Conservation (phyloP, 2,329 filamentous ascomycete genomes). For the Zarea fungicola region DNA sequence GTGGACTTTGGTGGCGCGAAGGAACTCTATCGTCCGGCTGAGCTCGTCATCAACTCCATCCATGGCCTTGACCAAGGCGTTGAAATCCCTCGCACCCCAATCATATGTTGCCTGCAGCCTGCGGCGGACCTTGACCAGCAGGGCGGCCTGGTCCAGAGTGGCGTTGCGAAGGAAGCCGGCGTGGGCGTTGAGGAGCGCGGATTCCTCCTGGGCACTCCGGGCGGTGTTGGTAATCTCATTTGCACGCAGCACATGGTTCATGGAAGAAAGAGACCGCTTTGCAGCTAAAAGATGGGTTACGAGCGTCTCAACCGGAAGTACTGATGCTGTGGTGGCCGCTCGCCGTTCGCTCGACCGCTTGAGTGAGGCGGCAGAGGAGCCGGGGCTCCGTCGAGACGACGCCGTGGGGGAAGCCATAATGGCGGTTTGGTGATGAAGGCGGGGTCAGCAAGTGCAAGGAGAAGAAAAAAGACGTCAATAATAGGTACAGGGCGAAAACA, state of each 20-base stretch:
- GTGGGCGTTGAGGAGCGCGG: slow-evolving; percentile 65
- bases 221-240: slow-evolving; percentile 79
- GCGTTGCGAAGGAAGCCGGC: slow-evolving; percentile 62
- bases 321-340: slow-evolving; percentile 13
- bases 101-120: slow-evolving; percentile 53
- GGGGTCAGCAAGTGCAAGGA: too few relatives aligned
- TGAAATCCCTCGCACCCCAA: slow-evolving; percentile 54
- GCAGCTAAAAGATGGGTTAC: slow-evolving; percentile 80
- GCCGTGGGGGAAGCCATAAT: slow-evolving; percentile 32
- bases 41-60: slow-evolving; percentile 63
- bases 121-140: slow-evolving; percentile 47
- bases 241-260: slow-evolving; percentile 75
- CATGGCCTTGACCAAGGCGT: slow-evolving; percentile 56
- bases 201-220: slow-evolving; percentile 70
- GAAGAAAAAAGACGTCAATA: too few relatives aligned
- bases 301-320: slow-evolving; percentile 62
- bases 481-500: not conserved
- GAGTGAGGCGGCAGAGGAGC: slow-evolving; percentile 30
- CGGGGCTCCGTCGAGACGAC: slow-evolving; percentile 32
- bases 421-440: too few relatives aligned
- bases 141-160: slow-evolving; percentile 50
- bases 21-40: slow-evolving; percentile 58
- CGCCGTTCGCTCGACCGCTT: slow-evolving; percentile 16
- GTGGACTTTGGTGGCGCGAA: slow-evolving; percentile 61
- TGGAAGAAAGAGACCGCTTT: slow-evolving; percentile 81